Evolutionary conservation across 2,329 filamentous ascomycete species (phyloP), one percentile per base, ranked within the genome.

Genomic region (Pseudonectria foliicola): DNA sequence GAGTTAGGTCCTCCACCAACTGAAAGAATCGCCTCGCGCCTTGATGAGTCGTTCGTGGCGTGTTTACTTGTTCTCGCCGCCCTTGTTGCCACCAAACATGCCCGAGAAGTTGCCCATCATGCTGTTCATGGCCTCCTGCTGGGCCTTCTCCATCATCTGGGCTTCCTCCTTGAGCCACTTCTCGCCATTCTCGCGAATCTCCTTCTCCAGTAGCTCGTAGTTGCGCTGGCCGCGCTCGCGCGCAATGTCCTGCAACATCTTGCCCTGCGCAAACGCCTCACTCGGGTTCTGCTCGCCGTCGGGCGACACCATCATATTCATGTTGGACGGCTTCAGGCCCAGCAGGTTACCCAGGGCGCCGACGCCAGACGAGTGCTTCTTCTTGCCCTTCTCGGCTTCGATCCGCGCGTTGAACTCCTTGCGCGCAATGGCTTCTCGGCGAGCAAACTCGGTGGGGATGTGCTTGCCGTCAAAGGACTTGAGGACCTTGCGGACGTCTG

Each of bases 161-260:
- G 85, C 84, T 71, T 95, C 89, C 62, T 96, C 90, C 69, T 89
- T 89, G 49, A 98, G 71, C 86, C 89, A 95, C 66, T 90, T 87
- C 60, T 90, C 87, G 34, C 89, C 92, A 57, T 96, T 92, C 61
- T 93, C 84, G 30, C 83, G 75, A 51, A 98, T 94, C 66, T 95
- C 84, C 63, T 81, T 82, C 62, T 96, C 90, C 43, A 96, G 73
- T 49, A 81, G 66, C 68, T 94, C 78, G 63, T 96, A 98, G 62
- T 89, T 84, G 60, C 82, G 82, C 65, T 89, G 85, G 24, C 92
- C 92, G 32, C 88, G 77, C 66, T 98, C 92, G 32, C 92, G 80
- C 33, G 92, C 88, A 60, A 94, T 81, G 56, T 98, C 92, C 63
- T 89, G 88, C 47, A 95, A 70, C 86, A 96, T 95, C 75, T 96